Conservation (phyloP, 345 rosid species). For the Gossypium thurberi region DNA sequence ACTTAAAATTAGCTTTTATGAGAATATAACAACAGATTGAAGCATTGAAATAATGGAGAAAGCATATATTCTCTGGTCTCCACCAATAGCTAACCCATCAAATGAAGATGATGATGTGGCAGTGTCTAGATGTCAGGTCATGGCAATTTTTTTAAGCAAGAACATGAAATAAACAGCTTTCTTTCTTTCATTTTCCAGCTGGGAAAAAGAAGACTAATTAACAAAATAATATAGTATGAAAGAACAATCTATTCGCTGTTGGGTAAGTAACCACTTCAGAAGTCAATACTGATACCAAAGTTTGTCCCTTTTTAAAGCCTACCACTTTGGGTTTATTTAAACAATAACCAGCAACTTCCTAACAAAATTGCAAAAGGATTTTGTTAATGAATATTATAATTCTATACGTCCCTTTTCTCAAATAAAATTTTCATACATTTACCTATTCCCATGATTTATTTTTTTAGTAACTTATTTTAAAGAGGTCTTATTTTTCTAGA, state of each 20-base stretch:
- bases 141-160: neutral
- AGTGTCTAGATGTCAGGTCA: neutral
- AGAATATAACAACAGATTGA: neutral
- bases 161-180: neutral
- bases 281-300: neutral
- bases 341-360: neutral
- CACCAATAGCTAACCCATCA: constrained; percentile 2
- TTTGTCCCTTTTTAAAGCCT: neutral
- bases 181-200: neutral
- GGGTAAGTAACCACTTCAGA: no score
- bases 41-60: neutral
- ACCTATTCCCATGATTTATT: no score
- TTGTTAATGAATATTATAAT: no score
- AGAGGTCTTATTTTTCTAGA: no score
- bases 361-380: no score
- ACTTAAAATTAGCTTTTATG: neutral
- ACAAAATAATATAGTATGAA: no score
- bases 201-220: neutral
- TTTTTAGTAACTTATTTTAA: no score
- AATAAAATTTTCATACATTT: no score
- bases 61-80: constrained; percentile 14
- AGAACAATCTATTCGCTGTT: no score
- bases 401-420: neutral
- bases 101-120: neutral
- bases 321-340: neutral